These are phyloP conservation scores for Skeletonema menzelii DNA, from an alignment of 108 stramenopile genomes.

Conservation along the genomic window DNA sequence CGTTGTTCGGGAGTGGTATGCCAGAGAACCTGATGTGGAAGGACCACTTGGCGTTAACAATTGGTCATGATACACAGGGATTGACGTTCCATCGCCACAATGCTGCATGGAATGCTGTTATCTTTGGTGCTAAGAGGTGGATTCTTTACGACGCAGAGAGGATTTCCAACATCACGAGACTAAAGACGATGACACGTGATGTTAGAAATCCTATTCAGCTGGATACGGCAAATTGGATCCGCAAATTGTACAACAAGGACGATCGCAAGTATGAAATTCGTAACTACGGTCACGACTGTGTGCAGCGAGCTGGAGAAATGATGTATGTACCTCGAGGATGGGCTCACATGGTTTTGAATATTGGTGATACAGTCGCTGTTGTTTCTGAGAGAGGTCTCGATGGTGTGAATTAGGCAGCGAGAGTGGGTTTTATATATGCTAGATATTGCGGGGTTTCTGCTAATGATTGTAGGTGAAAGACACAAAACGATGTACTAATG, in stretches of 20 bases:
- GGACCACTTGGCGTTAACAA: conserved; percentile 43
- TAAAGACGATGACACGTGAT: conserved; percentile 87
- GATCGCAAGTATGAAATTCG: conserved; percentile 33
- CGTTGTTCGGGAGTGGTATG: not conserved
- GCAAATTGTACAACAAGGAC: conserved; percentile 34
- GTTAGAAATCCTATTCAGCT: conserved; percentile 32
- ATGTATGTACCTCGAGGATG: conserved; percentile 95
- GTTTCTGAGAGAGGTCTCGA: conserved; percentile 45
- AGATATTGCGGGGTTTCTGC: no score
- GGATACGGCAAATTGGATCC: conserved; percentile 28
- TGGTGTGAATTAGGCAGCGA: not conserved
- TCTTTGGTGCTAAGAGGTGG: conserved; percentile 95
- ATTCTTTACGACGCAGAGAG: conserved; percentile 98
- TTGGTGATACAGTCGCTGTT: conserved; percentile 93
- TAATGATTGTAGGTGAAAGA: not conserved
- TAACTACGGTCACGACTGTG: conserved; percentile 84
- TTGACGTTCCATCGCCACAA: conserved; percentile 62
- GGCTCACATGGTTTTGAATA: conserved; percentile 98
- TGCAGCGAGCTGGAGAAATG: conserved; percentile 95
- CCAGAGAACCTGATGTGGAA: conserved; percentile 34
- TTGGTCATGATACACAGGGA: conserved; percentile 43
- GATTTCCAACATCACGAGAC: conserved; percentile 83
- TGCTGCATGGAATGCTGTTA: conserved; percentile 96
- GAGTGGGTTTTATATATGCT: not conserved
- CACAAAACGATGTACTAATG: no score